Base-by-base conservation (phyloP, 2,329 filamentous ascomycete genomes). In the Colletotrichum musicola region DNA sequence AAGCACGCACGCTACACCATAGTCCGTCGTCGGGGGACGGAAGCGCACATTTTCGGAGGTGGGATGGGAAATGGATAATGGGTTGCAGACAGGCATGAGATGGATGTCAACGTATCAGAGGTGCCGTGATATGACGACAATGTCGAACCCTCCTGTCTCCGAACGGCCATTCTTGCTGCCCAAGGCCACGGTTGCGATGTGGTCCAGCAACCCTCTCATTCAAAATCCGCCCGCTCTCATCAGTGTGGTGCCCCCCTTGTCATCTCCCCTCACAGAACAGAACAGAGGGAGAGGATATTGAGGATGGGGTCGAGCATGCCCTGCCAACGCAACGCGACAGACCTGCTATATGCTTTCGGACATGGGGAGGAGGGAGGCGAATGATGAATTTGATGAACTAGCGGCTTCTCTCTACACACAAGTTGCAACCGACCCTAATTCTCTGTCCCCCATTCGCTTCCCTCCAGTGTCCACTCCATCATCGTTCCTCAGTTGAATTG, bases 41-140 rank as follows among this genome's bases (percentile, higher is more conserved):
- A 16, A 49, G n/a, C 56, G 25, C 56, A 59, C 35, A 60, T 51
- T 50, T 60, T 53, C 22, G 50, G 27, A 46, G 50, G 27, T 55
- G 50, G 42, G 61, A 50, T 42, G 55, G 27, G 4, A 46, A 20
- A 22, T 30, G 18, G 27, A 12, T 14, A 30, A 42, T 47, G 46
- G 35, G 50, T 56, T 65, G 42, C 62, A 25, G 22, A 25, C 50
- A 35, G 13, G 49, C 50, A 55, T 56, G 50, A 22, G 55, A 60
- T 50, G 55, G 30, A 60, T 44, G 62, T 55, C 62, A 38, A 40
- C 50, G 62, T 68, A 51, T 54, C 55, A 56, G 44, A 60, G 62
- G 55, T 60, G 62, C 55, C 38, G 56, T 55, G 62, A 61, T 68
- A 68, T 68, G 65, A 68, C 65, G 65, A 65, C 65, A 65, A 60